Evolutionary conservation across 1,284 basidiomycete species (phyloP), one percentile per base, ranked within the genome.

Genomic region (Fomes fomentarius): DNA sequence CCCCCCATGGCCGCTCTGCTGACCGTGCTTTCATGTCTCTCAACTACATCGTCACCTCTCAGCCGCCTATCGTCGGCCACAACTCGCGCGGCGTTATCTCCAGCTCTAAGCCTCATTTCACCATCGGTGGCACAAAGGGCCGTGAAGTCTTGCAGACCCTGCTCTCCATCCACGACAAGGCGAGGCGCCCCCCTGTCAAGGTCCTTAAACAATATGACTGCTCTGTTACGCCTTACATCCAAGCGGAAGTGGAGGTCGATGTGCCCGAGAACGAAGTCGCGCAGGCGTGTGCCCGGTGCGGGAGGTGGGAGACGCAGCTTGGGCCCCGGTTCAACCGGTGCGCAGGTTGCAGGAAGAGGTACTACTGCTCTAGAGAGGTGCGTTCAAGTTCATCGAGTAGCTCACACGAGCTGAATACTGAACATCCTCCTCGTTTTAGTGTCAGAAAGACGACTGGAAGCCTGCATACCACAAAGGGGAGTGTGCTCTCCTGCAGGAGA

Each of bases 371-470:
- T 24, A 19, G 14, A 12, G 24, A 40, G 39, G 39, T 40, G 39
- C 7, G 39, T 12, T 40, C 11, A 21, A 22, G 8, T 40, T 40
- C 21, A 22, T 30, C 28, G 28, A 6, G 12, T 30, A 30, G 6
- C 12, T 30, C 28, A 12, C 12, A 12, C n/a, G n/a, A n/a, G n/a
- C n/a, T n/a, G n/a, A n/a, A n/a, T n/a, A n/a, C n/a, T n/a, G 28
- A 6, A 7, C 28, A 30, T 12, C 28, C 12, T 30, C 12, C 7
- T 30, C 12, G 12, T 7, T 30, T 12, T 47, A 51, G 39, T 56
- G 54, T 34, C 53, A 54, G 43, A 50, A 41, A 26, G 47, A 34
- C 1, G 53, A 54, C 33, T 54, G 53, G 53, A 25, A 31, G 33
- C 19, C 31, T 1, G 39, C 3, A 4, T 34, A 38, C 33, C 54